Evolutionary conservation across 176 grass and related monocot species (phyloP).

Genomic region (Triticum turgidum): DNA sequence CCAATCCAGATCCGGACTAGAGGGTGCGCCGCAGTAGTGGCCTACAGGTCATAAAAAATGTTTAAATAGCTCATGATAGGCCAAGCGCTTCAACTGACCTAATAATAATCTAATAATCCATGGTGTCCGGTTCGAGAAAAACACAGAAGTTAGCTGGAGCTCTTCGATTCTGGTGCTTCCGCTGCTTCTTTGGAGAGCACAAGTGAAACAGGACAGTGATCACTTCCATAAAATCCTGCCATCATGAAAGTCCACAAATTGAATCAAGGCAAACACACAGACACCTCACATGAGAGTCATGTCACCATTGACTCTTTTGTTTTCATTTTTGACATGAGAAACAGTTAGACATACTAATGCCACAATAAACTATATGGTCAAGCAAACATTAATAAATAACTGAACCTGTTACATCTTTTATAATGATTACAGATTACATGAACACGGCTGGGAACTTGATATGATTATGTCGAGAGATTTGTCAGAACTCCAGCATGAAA

Average conservation of each 20-base stretch:
- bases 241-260: background rate
- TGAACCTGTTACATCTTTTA: background rate
- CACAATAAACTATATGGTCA: background rate
- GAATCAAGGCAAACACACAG: background rate
- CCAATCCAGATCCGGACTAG: background rate
- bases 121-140: background rate
- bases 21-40: background rate
- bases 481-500: background rate
- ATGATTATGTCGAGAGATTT: background rate
- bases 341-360: background rate
- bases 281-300: background rate
- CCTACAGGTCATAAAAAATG: background rate
- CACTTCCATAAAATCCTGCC: constrained; percentile 58
- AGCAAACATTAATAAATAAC: background rate
- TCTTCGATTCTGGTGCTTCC: constrained; percentile 10
- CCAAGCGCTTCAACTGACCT: background rate
- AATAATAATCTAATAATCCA: constrained; percentile 4
- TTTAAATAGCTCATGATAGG: constrained; percentile 2
- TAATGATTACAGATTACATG: background rate
- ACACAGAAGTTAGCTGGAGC: constrained; percentile 15
- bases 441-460: background rate
- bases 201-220: constrained; percentile 48
- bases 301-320: background rate
- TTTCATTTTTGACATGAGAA: background rate
- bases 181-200: constrained; percentile 29